These are phyloP conservation scores for Gleditsia sinensis DNA, from an alignment of 306 rosid genomes.

Conservation along the genomic window DNA sequence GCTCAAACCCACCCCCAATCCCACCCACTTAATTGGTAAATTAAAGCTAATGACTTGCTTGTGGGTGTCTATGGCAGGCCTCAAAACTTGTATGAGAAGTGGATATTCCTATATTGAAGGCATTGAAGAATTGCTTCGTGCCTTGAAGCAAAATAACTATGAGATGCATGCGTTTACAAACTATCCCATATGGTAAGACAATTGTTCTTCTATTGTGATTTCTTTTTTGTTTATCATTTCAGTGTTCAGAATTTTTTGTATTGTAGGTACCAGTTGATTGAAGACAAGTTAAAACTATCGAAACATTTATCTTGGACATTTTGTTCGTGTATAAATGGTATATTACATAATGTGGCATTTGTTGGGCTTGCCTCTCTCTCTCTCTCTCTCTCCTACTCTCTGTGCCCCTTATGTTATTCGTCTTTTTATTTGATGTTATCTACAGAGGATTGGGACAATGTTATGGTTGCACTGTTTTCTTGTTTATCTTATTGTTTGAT, in stretches of 20 bases:
- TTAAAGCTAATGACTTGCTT: conserved; percentile 27
- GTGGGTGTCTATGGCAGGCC: conserved; percentile 58
- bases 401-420: conserved; percentile 9
- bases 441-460: not conserved
- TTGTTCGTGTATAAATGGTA: conserved; percentile 78
- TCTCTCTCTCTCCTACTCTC: not conserved
- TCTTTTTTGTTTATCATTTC: conserved; percentile 28
- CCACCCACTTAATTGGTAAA: not conserved
- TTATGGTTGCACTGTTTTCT: conserved; percentile 26
- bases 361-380: conserved; percentile 4
- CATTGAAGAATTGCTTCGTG: conserved; percentile 71
- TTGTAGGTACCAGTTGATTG: conserved; percentile 83
- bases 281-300: conserved; percentile 74
- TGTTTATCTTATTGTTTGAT: conserved; percentile 8
- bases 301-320: conserved; percentile 92
- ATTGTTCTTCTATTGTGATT: conserved; percentile 17
- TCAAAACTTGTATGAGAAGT: conserved; percentile 71
- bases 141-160: conserved; percentile 65
- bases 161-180: conserved; percentile 98
- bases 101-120: conserved; percentile 82
- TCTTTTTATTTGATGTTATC: conserved; percentile 17
- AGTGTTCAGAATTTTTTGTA: conserved; percentile 24
- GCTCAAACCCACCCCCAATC: not conserved
- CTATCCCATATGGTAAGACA: conserved; percentile 82
- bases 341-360: conserved; percentile 20